Evolutionary conservation across 306 rosid species (phyloP).

Genomic region (Acacia acuminata): DNA sequence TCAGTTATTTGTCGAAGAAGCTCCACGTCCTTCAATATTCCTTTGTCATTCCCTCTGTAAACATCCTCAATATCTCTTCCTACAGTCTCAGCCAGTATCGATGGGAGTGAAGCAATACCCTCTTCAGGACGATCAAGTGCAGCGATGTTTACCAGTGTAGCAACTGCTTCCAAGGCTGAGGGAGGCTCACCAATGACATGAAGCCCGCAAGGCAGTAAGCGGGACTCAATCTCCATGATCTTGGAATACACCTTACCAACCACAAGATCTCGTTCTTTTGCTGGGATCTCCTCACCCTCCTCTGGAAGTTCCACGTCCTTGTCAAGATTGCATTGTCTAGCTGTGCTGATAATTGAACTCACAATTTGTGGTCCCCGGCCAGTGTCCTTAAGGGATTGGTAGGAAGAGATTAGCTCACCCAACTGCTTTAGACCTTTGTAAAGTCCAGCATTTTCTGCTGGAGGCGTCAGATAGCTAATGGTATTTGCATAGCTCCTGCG

Average conservation of each 20-base stretch:
- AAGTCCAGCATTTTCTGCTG: conserved; percentile 98
- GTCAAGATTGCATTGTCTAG: conserved; percentile 94
- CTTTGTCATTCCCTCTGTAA: conserved; percentile 82
- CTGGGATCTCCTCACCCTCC: conserved; percentile 75
- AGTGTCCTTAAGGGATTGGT: conserved; percentile 92
- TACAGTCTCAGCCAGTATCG: conserved; percentile 75
- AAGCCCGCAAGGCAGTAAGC: conserved; percentile 90
- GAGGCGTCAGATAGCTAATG: conserved; percentile 96
- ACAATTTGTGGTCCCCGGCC: conserved; percentile 97
- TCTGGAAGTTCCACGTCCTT: conserved; percentile 92
- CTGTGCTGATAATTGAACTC: conserved; percentile 97
- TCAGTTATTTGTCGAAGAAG: conserved; percentile 92
- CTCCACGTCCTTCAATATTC: conserved; percentile 90
- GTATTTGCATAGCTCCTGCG: conserved; percentile 98
- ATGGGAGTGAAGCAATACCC: conserved; percentile 72
- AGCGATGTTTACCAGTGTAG: conserved; percentile 93
- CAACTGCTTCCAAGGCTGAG: conserved; percentile 96
- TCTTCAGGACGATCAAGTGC: conserved; percentile 97
- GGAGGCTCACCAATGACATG: conserved; percentile 99
- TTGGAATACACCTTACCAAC: conserved; percentile 93
- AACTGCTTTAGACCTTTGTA: conserved; percentile 98
- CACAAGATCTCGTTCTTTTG: conserved; percentile 85
- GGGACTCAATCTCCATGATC: conserved; percentile 99
- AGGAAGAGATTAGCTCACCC: conserved; percentile 92
- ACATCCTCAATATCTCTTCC: conserved; percentile 89